A percentile compares a stretch with the other conserved stretches of the same genome.
These are phyloP conservation scores for Macroventuria anomochaeta DNA, from an alignment of 2,329 filamentous ascomycete species.

Conservation along the genomic window DNA sequence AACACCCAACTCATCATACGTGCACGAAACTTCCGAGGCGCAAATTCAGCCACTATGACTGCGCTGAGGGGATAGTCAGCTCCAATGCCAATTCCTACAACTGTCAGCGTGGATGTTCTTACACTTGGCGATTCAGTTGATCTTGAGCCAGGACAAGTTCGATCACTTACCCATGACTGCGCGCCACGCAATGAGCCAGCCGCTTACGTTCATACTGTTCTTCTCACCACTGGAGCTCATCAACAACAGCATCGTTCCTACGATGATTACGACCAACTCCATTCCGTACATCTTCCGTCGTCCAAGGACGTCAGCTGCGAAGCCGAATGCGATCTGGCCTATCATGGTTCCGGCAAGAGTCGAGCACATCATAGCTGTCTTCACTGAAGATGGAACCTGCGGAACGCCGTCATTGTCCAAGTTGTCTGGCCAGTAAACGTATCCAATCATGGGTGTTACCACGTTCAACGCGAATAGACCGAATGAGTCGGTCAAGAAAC, in stretches of 20 bases:
- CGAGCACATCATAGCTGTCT: constrained; percentile 48
- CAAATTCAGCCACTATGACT: constrained; percentile 50
- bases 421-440: constrained; percentile 47
- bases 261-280: constrained; percentile 51
- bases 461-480: constrained; percentile 51
- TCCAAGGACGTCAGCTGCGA: constrained; percentile 48
- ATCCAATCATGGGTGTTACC: constrained; percentile 50
- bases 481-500: constrained; percentile 51
- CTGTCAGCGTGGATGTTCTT: neutral
- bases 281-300: constrained; percentile 51
- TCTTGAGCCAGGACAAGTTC: neutral
- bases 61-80: constrained; percentile 50
- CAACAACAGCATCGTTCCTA: constrained; percentile 48
- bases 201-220: constrained; percentile 47
- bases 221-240: constrained; percentile 47
- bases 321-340: constrained; percentile 49
- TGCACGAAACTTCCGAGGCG: constrained; percentile 45
- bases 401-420: constrained; percentile 29
- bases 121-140: no score
- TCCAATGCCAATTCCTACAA: constrained; percentile 43
- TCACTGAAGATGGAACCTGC: constrained; percentile 36
- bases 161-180: constrained; percentile 46
- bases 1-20: constrained; percentile 53
- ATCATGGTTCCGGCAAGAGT: constrained; percentile 50
- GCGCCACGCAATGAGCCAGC: constrained; percentile 51